Evolutionary conservation across 139 green algal genomes (phyloP), one percentile per base, ranked within the genome.

Genomic region (Chlamydomonas schloesseri): DNA sequence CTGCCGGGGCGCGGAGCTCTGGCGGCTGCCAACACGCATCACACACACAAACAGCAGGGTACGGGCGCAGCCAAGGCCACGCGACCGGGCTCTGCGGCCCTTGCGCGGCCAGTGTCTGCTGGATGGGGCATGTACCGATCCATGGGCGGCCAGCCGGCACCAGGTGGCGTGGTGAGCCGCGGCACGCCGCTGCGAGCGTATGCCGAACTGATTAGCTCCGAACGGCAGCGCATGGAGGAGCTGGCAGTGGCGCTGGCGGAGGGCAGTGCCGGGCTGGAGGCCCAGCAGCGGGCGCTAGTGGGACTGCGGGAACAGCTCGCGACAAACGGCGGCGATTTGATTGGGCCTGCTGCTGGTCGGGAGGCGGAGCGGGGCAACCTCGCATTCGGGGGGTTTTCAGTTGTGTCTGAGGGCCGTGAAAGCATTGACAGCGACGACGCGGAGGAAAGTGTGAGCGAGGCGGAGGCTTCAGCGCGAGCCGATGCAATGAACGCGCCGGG

Each of bases 141-240:
- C 1, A 2, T 10, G 31, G 67, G n/a, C 18, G 15, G 33, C 18
- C 24, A 23, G 46, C 26, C 34, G 20, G 20, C 69, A 36, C 47
- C 73, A 36, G n/a, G 15, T 2, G 21, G 60, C 60, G 2, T 23
- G n/a, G 65, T 85, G 36, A 29, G 65, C 47, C 29, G n/a, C 5
- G 79, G 79, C 42, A 46, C 79, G 5, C 79, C 79, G 18, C 64
- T 85, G 47, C 46, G 47, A 4, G 65, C 65, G 5, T 74, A 68
- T 34, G 79, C 65, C 0, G 79, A 85, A 17, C 65, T 85, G 2
- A 58, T 85, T 4, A 50, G 23, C 21, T 21, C 36, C 15, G 79
- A 85, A 46, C 79, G 79, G 31, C 65, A 75, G 65, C 65, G 79
- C 65, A 85, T 85, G 65, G 26, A 67, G 79, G 21, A 55, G 58